Percentiles rank a stretch among this genome's conserved stretches.
Conservation (phyloP, 2,329 filamentous ascomycete genomes). For the Fusarium torulosum region DNA sequence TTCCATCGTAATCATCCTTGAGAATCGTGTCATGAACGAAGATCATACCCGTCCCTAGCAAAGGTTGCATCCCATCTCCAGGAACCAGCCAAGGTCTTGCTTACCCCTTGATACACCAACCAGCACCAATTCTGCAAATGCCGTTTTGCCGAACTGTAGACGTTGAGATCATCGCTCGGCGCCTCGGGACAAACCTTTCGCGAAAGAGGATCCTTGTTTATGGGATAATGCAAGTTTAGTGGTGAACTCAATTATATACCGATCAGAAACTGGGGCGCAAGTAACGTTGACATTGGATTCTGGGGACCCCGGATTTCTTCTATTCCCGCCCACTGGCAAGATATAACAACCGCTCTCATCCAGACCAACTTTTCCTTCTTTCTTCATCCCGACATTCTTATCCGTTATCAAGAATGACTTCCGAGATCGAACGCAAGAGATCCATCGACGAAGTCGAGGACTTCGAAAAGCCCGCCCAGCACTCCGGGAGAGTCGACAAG, state of each 20-base stretch:
- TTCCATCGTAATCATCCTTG: not conserved
- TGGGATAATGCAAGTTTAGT: not conserved
- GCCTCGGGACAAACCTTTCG: conserved; percentile 26
- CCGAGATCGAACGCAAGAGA: conserved; percentile 31
- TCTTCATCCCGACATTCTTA: too few relatives aligned
- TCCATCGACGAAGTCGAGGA: conserved; percentile 50
- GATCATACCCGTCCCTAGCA: conserved; percentile 12
- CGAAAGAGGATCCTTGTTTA: not conserved
- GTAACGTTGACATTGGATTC: conserved; percentile 13
- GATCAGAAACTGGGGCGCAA: conserved; percentile 8
- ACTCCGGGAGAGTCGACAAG: conserved; percentile 69
- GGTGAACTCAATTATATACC: not conserved
- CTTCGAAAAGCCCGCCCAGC: conserved; percentile 59
- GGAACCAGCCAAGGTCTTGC: not conserved
- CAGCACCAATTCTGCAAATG: conserved; percentile 24
- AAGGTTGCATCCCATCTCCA: not conserved
- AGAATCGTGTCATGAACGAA: conserved; percentile 11
- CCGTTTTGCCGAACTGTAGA: conserved; percentile 27
- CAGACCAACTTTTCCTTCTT: not conserved
- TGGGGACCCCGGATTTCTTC: conserved; percentile 9
- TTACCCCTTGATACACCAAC: conserved; percentile 7
- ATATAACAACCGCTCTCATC: not conserved
- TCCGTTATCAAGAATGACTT: conserved; percentile 18
- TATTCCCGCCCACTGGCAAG: not conserved
- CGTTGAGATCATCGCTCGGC: conserved; percentile 14